Percentiles rank a stretch among this genome's conserved stretches.
These are phyloP conservation scores for Acer yangbiense DNA, from an alignment of 345 rosid genomes.

Conservation along the genomic window DNA sequence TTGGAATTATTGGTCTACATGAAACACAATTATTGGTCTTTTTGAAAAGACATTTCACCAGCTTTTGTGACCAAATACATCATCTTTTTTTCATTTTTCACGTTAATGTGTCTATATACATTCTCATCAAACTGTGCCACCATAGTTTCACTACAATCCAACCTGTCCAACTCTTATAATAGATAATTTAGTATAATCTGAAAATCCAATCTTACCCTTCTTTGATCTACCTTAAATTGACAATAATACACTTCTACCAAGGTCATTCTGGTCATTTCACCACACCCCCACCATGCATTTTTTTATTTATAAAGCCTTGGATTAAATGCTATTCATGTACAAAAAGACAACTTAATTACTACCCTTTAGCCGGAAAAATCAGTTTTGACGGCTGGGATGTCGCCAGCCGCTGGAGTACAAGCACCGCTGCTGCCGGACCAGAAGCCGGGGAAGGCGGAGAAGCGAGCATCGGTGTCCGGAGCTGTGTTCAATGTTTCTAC, in stretches of 20 bases:
- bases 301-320: not conserved
- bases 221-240: not conserved
- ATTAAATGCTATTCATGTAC: slow-evolving; percentile 21
- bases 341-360: slow-evolving; percentile 25
- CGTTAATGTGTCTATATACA: not conserved
- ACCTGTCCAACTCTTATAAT: not conserved
- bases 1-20: too few relatives aligned
- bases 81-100: not conserved
- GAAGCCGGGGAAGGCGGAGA: slow-evolving; percentile 34
- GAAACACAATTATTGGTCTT: too few relatives aligned
- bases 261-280: slow-evolving; percentile 27
- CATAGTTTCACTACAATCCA: slow-evolving; percentile 2
- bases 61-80: slow-evolving; percentile 30
- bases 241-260: not conserved
- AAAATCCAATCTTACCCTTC: slow-evolving; percentile 22
- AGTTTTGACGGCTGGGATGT: slow-evolving; percentile 32
- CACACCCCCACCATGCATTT: not conserved
- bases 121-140: not conserved
- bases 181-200: not conserved
- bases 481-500: slow-evolving; percentile 93
- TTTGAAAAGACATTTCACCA: not conserved
- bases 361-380: slow-evolving; percentile 4
- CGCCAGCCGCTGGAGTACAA: slow-evolving; percentile 40
- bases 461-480: slow-evolving; percentile 57
- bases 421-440: slow-evolving; percentile 55